Percentiles rank a stretch among this genome's conserved stretches.
Evolutionary conservation across 768 basidiomycete species (phyloP).

Genomic region (Russula brevipes): DNA sequence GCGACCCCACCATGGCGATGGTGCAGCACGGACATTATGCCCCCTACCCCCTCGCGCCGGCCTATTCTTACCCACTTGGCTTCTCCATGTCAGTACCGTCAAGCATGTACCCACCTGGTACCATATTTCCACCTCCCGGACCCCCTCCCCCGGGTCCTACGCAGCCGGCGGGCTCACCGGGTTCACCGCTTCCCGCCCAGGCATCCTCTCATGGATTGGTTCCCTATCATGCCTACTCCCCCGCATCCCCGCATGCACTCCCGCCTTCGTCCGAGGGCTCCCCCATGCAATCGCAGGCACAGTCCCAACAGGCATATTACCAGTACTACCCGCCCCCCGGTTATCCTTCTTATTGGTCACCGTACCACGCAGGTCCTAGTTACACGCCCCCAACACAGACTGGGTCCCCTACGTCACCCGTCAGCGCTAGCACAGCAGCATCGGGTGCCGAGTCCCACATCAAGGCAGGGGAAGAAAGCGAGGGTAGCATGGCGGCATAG

Average conservation of each 20-base stretch:
- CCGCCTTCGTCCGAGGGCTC: slow-evolving; percentile 13
- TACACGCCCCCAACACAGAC: slow-evolving; percentile 17
- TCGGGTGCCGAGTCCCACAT: slow-evolving; percentile 22
- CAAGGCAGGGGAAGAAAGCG: slow-evolving; percentile 21
- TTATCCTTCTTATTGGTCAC: slow-evolving; percentile 23
- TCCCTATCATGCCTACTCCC: slow-evolving; percentile 13
- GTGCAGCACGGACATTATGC: slow-evolving; percentile 25
- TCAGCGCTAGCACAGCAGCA: slow-evolving; percentile 19
- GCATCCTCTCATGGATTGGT: slow-evolving; percentile 8
- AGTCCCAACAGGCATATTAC: slow-evolving; percentile 21
- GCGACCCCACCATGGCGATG: slow-evolving; percentile 24
- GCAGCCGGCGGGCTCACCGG: slow-evolving; percentile 8
- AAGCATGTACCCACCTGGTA: slow-evolving; percentile 1
- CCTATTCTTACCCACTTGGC: slow-evolving; percentile 19
- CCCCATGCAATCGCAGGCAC: slow-evolving; percentile 5
- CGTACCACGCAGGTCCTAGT: slow-evolving; percentile 7
- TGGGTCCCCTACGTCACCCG: slow-evolving; percentile 20
- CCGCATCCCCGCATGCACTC: not conserved
- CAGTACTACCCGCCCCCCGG: slow-evolving; percentile 22
- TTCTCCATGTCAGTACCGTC: slow-evolving; percentile 18
- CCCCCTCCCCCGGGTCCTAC: slow-evolving; percentile 6
- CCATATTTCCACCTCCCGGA: slow-evolving; percentile 14
- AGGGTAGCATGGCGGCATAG: slow-evolving; percentile 17
- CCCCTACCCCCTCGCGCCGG: slow-evolving; percentile 19
- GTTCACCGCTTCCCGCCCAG: slow-evolving; percentile 12